Evolutionary conservation across 805 yeast species (phyloP).

Genomic region (Metschnikowia lunata): DNA sequence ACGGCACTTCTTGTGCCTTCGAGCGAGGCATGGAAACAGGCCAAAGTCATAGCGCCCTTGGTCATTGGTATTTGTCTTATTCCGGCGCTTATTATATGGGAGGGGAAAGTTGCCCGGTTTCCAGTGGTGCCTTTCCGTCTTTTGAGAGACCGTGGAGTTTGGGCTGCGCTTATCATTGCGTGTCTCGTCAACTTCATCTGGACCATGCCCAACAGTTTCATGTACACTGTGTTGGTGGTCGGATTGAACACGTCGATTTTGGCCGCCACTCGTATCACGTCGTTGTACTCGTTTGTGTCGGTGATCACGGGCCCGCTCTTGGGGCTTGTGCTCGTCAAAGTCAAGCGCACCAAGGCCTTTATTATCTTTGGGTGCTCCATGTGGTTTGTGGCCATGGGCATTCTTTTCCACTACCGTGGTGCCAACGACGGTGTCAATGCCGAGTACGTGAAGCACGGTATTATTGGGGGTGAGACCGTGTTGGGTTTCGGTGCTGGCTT

Average conservation of each 20-base stretch:
- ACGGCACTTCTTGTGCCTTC: conserved; percentile 18
- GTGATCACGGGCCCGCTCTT: conserved; percentile 55
- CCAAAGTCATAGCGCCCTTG: conserved; percentile 61
- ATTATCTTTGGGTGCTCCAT: conserved; percentile 53
- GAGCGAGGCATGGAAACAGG: conserved; percentile 50
- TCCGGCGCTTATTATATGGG: conserved; percentile 62
- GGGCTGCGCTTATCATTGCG: conserved; percentile 63
- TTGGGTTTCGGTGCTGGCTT: conserved; percentile 74
- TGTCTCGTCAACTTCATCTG: conserved; percentile 56
- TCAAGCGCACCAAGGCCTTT: conserved; percentile 51
- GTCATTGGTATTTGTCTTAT: conserved; percentile 60
- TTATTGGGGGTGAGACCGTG: conserved; percentile 60
- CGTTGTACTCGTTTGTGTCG: conserved; percentile 61
- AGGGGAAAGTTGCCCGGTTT: conserved; percentile 46
- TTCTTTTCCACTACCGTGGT: conserved; percentile 55
- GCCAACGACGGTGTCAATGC: conserved; percentile 34
- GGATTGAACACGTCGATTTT: conserved; percentile 53
- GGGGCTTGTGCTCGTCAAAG: conserved; percentile 48
- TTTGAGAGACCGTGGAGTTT: conserved; percentile 65
- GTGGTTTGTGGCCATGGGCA: conserved; percentile 61
- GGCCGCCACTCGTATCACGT: conserved; percentile 65
- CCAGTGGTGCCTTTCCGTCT: conserved; percentile 63
- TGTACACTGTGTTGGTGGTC: conserved; percentile 63
- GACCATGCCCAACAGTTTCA: conserved; percentile 66
- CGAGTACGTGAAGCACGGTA: conserved; percentile 39